phyloP scores from a whole-genome alignment of 352 stramenopile genomes.

The Saprolegnia diclina region DNA sequence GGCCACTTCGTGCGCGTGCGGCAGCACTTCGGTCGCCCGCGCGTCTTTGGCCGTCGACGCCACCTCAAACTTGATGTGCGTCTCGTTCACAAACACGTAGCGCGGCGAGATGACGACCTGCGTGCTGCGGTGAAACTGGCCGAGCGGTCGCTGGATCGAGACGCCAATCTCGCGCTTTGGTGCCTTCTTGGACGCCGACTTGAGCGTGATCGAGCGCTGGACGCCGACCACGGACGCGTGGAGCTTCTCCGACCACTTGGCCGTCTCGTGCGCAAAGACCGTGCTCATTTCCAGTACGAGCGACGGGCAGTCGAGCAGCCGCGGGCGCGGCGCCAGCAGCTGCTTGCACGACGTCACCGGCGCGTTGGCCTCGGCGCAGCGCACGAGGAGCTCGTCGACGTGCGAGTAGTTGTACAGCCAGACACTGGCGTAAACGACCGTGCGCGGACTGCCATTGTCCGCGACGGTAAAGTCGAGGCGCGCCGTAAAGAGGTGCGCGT shows the following conservation, averaged over 20 bases:
- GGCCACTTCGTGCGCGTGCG: conserved; percentile 32
- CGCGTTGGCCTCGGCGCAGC: conserved; percentile 50
- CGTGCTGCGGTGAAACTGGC: conserved; percentile 82
- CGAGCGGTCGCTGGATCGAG: conserved; percentile 75
- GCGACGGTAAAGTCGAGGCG: conserved; percentile 78
- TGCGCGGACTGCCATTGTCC: conserved; percentile 73
- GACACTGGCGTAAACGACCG: conserved; percentile 75
- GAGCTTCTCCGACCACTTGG: conserved; percentile 82
- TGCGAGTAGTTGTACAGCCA: conserved; percentile 90
- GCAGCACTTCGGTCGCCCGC: conserved; percentile 55
- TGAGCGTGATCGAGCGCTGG: conserved; percentile 70
- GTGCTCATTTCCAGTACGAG: conserved; percentile 85
- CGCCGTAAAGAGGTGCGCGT: conserved; percentile 37
- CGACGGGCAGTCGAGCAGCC: conserved; percentile 75
- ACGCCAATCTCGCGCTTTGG: conserved; percentile 79
- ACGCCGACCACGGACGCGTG: conserved; percentile 80
- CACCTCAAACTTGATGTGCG: conserved; percentile 62
- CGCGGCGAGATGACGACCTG: conserved; percentile 81
- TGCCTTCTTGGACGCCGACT: conserved; percentile 62
- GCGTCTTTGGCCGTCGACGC: conserved; percentile 44
- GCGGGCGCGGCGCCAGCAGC: conserved; percentile 48
- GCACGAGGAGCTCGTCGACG: conserved; percentile 68
- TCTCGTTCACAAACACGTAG: conserved; percentile 86
- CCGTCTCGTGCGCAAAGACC: conserved; percentile 76
- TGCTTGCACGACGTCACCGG: conserved; percentile 57